phyloP scores from a whole-genome alignment of 148 eudicot species.

The Heliamphora exappendiculata region DNA sequence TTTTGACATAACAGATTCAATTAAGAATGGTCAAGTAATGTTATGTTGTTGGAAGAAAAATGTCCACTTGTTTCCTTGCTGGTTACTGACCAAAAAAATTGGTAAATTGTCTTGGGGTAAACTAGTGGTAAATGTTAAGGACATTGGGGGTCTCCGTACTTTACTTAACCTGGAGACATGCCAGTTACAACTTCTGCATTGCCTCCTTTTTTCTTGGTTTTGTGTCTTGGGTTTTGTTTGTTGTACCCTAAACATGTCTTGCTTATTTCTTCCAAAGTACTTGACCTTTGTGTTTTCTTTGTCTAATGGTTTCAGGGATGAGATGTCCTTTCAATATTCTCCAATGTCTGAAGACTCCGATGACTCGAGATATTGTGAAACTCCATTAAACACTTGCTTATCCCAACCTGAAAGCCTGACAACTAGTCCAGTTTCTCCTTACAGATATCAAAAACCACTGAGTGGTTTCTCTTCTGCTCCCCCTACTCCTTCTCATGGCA shows the following conservation, averaged over 20 bases:
- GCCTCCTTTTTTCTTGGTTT: too few species aligned
- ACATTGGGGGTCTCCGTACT: background rate
- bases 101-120: background rate
- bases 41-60: too few species aligned
- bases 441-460: conserved; percentile 55
- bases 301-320: conserved; percentile 52
- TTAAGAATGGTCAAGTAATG: background rate
- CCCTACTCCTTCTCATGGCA: conserved; percentile 32
- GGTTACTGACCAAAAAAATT: background rate
- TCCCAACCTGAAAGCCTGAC: conserved; percentile 78
- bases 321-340: conserved; percentile 61
- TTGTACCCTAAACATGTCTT: background rate
- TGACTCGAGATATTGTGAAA: conserved; percentile 60
- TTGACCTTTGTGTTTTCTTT: background rate
- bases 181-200: background rate
- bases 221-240: too few species aligned
- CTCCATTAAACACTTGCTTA: conserved; percentile 43
- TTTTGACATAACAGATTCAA: too few species aligned
- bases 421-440: conserved; percentile 90
- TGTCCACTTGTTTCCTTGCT: too few species aligned
- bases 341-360: conserved; percentile 93
- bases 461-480: conserved; percentile 47
- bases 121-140: background rate
- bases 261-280: background rate
- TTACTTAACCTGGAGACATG: background rate